Percentiles rank a stretch among this genome's conserved stretches.
These are phyloP conservation scores for Aureobasidium sp. DNA, from an alignment of 2,329 filamentous ascomycete genomes.

Conservation along the genomic window DNA sequence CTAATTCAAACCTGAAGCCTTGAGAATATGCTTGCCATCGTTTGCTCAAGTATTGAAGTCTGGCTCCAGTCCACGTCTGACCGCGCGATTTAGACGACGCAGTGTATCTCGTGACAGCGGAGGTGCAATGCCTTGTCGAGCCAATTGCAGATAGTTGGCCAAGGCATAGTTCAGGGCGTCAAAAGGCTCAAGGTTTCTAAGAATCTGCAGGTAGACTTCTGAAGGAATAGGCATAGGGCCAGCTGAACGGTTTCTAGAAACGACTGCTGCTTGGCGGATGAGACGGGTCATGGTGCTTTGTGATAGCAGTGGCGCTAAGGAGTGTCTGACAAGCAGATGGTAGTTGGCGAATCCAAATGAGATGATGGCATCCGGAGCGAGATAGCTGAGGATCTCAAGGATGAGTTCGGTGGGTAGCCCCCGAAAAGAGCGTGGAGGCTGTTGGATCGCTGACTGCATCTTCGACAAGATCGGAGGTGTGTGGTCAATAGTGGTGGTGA, in stretches of 20 bases:
- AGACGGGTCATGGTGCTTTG: conserved; percentile 18
- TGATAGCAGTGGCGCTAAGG: conserved; percentile 27
- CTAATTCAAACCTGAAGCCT: neutral
- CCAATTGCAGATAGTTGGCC: conserved; percentile 27
- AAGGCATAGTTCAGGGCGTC: conserved; percentile 32
- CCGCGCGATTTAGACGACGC: conserved; percentile 18
- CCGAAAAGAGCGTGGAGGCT: conserved; percentile 27
- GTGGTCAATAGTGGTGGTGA: neutral
- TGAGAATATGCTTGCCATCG: neutral
- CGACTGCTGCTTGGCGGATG: neutral
- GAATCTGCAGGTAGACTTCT: conserved; percentile 33
- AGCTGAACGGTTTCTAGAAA: neutral
- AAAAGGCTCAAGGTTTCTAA: conserved; percentile 27
- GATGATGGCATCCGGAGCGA: conserved; percentile 33
- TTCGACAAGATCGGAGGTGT: neutral
- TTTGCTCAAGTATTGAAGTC: neutral
- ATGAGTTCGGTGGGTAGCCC: conserved; percentile 38
- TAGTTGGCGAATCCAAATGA: conserved; percentile 40
- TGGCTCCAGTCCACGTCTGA: neutral
- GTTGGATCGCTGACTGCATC: neutral
- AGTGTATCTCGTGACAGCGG: conserved; percentile 21
- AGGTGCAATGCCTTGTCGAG: conserved; percentile 26
- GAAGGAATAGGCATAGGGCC: conserved; percentile 28
- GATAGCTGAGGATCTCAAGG: conserved; percentile 34
- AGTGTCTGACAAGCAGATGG: conserved; percentile 31